phyloP scores from a whole-genome alignment of 2,329 filamentous ascomycete species.

The Clarireedia hainanense region DNA sequence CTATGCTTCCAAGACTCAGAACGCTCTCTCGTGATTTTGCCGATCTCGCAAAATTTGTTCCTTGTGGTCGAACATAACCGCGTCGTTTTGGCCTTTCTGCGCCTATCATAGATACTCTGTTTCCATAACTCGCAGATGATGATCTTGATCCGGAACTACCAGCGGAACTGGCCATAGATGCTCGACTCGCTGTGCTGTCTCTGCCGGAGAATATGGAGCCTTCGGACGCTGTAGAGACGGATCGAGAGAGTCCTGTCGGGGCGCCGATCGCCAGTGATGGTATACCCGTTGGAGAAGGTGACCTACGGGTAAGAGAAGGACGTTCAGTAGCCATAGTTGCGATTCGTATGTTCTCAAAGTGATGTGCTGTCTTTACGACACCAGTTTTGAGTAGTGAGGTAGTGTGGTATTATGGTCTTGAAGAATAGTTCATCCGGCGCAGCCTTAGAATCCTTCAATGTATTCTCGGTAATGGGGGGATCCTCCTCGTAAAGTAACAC shows the following conservation, averaged over 20 bases:
- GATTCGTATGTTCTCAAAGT: no score
- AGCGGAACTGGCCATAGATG: conserved; percentile 44
- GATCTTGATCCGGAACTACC: conserved; percentile 49
- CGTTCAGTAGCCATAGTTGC: conserved; percentile 16
- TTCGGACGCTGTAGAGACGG: conserved; percentile 48
- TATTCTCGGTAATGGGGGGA: no score
- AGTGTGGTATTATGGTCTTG: no score
- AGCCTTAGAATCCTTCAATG: no score
- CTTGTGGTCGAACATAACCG: conserved; percentile 30
- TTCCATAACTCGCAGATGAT: conserved; percentile 49
- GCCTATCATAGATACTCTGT: conserved; percentile 39
- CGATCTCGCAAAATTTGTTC: conserved; percentile 70
- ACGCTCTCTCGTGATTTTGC: conserved; percentile 89
- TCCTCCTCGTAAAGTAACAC: not conserved
- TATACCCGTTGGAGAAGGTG: conserved; percentile 56
- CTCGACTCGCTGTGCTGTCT: conserved; percentile 36
- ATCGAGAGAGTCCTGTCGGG: conserved; percentile 52
- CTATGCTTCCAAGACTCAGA: conserved; percentile 91
- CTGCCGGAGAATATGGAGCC: conserved; percentile 41
- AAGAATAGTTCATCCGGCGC: no score
- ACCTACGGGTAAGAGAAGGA: conserved; percentile 31
- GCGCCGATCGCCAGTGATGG: conserved; percentile 57
- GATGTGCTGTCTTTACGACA: no score
- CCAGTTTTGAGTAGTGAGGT: no score
- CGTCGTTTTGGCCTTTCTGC: conserved; percentile 32